Percentiles rank a stretch among this genome's conserved stretches.
Evolutionary conservation across 495 filamentous ascomycete species (phyloP).

Genomic region (Hypoxylon fragiforme): DNA sequence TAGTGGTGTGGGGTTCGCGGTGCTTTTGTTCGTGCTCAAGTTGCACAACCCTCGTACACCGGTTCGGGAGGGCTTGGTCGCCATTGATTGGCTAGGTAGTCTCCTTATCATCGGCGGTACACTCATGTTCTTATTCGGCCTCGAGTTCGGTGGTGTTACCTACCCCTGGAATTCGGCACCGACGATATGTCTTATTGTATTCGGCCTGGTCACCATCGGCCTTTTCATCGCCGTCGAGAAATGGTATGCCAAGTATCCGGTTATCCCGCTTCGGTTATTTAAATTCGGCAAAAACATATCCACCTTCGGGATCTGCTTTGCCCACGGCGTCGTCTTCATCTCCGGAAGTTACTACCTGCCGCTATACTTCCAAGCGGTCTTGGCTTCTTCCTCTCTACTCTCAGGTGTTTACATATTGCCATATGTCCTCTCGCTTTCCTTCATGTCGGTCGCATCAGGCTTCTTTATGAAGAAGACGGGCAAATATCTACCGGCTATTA

Average conservation of each 20-base stretch:
- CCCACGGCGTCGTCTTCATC: constrained; percentile 72
- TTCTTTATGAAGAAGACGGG: constrained; percentile 73
- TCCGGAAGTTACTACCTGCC: constrained; percentile 71
- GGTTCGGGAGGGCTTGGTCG: constrained; percentile 64
- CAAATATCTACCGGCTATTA: constrained; percentile 54
- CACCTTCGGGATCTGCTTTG: constrained; percentile 59
- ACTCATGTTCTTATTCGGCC: constrained; percentile 75
- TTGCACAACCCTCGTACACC: constrained; percentile 73
- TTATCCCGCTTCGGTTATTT: constrained; percentile 75
- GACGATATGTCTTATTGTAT: constrained; percentile 76
- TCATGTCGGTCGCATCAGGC: constrained; percentile 62
- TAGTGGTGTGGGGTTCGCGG: constrained; percentile 64
- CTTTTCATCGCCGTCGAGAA: constrained; percentile 69
- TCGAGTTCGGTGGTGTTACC: constrained; percentile 73
- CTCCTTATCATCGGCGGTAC: constrained; percentile 69
- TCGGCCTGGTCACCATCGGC: constrained; percentile 61
- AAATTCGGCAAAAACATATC: constrained; percentile 62
- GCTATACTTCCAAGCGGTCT: constrained; percentile 73
- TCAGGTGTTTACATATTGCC: constrained; percentile 78
- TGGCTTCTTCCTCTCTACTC: constrained; percentile 67
- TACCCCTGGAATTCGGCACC: constrained; percentile 72
- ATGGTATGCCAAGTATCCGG: constrained; percentile 70
- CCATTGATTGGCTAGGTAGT: constrained; percentile 75
- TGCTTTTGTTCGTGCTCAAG: constrained; percentile 69
- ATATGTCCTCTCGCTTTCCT: constrained; percentile 68